Base-by-base conservation (phyloP, 768 basidiomycete genomes). In the Boletellus ananas region DNA sequence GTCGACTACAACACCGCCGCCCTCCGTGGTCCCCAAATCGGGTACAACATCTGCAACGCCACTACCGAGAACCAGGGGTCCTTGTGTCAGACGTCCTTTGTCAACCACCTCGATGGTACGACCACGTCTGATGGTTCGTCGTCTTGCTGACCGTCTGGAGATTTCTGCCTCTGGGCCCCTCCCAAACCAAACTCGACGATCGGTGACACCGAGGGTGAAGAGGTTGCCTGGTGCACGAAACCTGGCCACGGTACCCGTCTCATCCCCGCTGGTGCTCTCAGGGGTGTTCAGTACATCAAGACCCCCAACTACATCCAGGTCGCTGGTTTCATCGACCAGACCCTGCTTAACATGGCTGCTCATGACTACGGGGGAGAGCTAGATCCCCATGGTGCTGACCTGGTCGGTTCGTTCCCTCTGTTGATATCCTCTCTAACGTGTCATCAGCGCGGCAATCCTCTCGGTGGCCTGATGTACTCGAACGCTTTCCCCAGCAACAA, bases 161-260 rank as follows among this genome's bases (percentile, higher is more conserved):
- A 88, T 55, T 88, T 85, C 64, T 89, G 86, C 58, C 55, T 88
- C 1, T 88, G 83, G 81, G 83, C 74, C 5, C 79, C 85, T 2
- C 61, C 73, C 0, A 58, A 57, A 0, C 69, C 77, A 1, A 72
- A 79, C 60, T 72, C 76, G 11, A 66, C 70, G 11, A 83, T 92
- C 34, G 84, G 77, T 40, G 77, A 87, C 54, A 75, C 76, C 9
- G 91, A 93, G 62, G 81, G 75, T 21, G 68, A 74, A 47, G 83
- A 79, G 58, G 84, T 93, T 18, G 81, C 86, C 1, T 94, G 79
- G 76, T 94, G 89, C 66, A 78, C 81, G 13, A 79, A 83, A 64
- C 65, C 76, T 1, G 78, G 77, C 5, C 75, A 77, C 50, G 90
- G 90, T 1, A 80, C 86, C 2, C 85, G 90, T 51, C 60, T 85